Base-by-base conservation (phyloP, 2,329 filamentous ascomycete species). In the Aspergillus pseudoglaucus region DNA sequence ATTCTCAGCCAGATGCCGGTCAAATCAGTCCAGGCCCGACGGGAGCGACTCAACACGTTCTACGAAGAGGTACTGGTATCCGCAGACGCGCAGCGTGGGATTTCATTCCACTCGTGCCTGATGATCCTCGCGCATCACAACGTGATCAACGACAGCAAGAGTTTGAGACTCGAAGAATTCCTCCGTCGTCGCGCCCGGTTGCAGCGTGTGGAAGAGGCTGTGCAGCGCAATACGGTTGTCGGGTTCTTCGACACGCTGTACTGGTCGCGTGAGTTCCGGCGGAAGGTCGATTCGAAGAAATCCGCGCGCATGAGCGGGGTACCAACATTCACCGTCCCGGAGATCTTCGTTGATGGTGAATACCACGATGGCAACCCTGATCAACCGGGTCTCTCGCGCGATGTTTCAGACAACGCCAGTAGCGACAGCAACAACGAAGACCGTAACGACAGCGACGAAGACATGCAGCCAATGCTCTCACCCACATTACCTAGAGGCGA, bases 41-140 rank as follows among this genome's bases (percentile, higher is more conserved):
- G 93, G 39, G 78, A 82, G 48, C 83, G 86, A 38, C 91, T 94
- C 75, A 95, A 95, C 59, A 79, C 86, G n/a, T 98, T 98, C 68
- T 98, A 89, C 62, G 90, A 97, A 68, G 94, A 98, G 71, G 87
- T 97, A 17, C 82, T 97, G 67, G 89, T 96, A 5, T 91, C 90
- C 4, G 89, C 90, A 4, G 90, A 98, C 66, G 87, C 85, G 1
- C 88, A 94, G 60, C 81, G 82, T 53, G 93, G 93, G 42, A 94
- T 98, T 50, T 85, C 88, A 0, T 98, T 98, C 67, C 93, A 89
- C 3, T 85, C 86, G 6, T 85, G 96, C 18, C 77, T 98, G 45
- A 93, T 98, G 86, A 94, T 95, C 51, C 76, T 98, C 48, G 91
- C 94, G 30, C 93, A 98, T 69, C 95, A 98, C 77, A 98, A 97